phyloP scores from a whole-genome alignment of 257 asterid genomes.

The Gentiana straminea region DNA sequence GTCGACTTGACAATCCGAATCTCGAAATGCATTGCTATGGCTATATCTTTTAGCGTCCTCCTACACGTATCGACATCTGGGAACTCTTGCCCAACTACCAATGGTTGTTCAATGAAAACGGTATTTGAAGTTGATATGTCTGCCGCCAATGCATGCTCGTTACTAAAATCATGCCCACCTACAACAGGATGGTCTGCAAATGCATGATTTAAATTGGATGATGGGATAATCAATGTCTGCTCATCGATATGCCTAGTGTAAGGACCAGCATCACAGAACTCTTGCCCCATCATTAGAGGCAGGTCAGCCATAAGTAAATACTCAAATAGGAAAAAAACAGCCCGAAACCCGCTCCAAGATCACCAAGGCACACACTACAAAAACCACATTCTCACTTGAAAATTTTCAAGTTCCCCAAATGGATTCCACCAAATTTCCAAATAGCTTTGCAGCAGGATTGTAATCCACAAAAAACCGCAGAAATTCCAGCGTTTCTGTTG shows the following conservation, averaged over 20 bases:
- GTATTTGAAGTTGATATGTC: constrained; percentile 13
- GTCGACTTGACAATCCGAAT: constrained; percentile 93
- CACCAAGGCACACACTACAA: neutral
- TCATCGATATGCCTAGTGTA: constrained; percentile 40
- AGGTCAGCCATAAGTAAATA: constrained; percentile 4
- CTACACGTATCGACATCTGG: constrained; percentile 88
- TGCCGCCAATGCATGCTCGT: constrained; percentile 19
- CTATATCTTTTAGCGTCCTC: constrained; percentile 74
- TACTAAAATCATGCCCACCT: constrained; percentile 30
- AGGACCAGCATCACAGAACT: constrained; percentile 63
- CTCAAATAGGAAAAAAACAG: constrained; percentile 1
- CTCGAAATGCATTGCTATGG: constrained; percentile 80
- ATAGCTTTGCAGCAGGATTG: neutral
- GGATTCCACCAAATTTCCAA: neutral
- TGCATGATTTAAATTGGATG: constrained; percentile 4
- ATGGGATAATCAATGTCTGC: constrained; percentile 10
- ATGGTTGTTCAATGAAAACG: constrained; percentile 24
- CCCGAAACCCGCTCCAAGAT: constrained; percentile 4
- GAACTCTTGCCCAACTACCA: constrained; percentile 82
- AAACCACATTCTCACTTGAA: neutral
- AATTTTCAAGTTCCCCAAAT: neutral
- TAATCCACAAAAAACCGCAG: neutral
- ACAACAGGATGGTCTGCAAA: constrained; percentile 9
- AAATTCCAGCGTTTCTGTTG: neutral
- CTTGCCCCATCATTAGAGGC: constrained; percentile 10